A percentile compares a stretch with the other conserved stretches of the same genome.
phyloP scores from a whole-genome alignment of 352 stramenopile species.

The Thraustotheca clavata region DNA sequence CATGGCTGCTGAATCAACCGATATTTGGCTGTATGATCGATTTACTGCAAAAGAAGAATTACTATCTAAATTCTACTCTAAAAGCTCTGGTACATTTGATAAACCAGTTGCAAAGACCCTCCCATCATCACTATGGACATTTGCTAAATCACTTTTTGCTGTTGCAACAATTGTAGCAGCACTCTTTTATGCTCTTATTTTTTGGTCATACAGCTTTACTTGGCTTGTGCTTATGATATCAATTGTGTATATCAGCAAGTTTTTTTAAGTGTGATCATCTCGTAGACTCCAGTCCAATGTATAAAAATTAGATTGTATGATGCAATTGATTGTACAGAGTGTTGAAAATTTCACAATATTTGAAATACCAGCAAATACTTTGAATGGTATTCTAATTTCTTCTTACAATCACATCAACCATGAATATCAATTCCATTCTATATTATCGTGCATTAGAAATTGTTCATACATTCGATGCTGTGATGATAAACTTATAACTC shows the following conservation, averaged over 20 bases:
- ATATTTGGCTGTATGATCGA: conserved; percentile 22
- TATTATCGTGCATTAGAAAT: too few species aligned
- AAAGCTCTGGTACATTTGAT: conserved; percentile 36
- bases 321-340: too few species aligned
- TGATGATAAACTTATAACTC: too few species aligned
- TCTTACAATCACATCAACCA: too few species aligned
- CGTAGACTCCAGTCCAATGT: too few species aligned
- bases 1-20: neutral
- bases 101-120: conserved; percentile 22
- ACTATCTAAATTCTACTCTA: conserved; percentile 49
- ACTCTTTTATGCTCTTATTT: neutral
- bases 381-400: too few species aligned
- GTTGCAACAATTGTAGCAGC: neutral
- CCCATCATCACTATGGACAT: neutral
- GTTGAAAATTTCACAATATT: too few species aligned
- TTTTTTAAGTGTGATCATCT: too few species aligned
- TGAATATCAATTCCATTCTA: too few species aligned
- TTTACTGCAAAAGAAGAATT: conserved; percentile 71
- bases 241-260: conserved; percentile 8
- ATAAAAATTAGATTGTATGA: too few species aligned
- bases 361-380: too few species aligned
- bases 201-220: conserved; percentile 2
- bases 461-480: too few species aligned
- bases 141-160: neutral
- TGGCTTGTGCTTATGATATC: conserved; percentile 4